Evolutionary conservation across 1,284 basidiomycete genomes (phyloP).

Genomic region (Trametes sp.): DNA sequence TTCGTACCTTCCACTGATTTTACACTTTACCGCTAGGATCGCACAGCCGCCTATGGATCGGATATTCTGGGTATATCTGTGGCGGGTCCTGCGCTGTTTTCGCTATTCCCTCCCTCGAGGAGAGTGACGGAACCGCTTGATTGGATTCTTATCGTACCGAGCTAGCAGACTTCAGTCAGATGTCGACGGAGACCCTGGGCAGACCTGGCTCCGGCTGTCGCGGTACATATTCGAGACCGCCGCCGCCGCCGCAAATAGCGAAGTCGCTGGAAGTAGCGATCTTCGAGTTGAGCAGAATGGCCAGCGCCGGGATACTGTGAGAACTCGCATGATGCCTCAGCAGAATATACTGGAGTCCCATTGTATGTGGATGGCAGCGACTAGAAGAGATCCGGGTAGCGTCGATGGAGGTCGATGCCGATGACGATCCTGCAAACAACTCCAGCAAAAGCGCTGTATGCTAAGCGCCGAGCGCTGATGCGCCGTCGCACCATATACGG

Average conservation of each 20-base stretch:
- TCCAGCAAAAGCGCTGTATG: neutral
- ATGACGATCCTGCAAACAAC: too few species aligned
- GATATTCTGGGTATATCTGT: neutral
- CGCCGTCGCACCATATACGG: neutral
- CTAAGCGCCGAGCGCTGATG: constrained; percentile 1
- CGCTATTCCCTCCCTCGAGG: constrained; percentile 4
- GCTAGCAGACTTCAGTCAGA: neutral
- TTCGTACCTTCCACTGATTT: neutral
- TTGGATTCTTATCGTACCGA: constrained; percentile 1
- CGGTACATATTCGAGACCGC: neutral
- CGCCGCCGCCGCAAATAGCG: too few species aligned
- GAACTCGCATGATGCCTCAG: too few species aligned
- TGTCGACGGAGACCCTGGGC: neutral
- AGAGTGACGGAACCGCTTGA: neutral
- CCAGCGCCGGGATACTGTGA: too few species aligned
- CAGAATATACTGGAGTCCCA: too few species aligned
- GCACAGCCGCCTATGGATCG: neutral
- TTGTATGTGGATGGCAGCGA: too few species aligned
- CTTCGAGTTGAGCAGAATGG: too few species aligned
- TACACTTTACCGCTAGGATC: neutral
- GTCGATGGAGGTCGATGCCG: too few species aligned
- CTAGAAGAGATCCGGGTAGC: too few species aligned
- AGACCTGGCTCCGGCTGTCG: neutral
- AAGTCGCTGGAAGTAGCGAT: too few species aligned
- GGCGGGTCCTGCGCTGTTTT: constrained; percentile 7